These are phyloP conservation scores for Mycena albidolilacea DNA, from an alignment of 768 basidiomycete species.

Conservation along the genomic window DNA sequence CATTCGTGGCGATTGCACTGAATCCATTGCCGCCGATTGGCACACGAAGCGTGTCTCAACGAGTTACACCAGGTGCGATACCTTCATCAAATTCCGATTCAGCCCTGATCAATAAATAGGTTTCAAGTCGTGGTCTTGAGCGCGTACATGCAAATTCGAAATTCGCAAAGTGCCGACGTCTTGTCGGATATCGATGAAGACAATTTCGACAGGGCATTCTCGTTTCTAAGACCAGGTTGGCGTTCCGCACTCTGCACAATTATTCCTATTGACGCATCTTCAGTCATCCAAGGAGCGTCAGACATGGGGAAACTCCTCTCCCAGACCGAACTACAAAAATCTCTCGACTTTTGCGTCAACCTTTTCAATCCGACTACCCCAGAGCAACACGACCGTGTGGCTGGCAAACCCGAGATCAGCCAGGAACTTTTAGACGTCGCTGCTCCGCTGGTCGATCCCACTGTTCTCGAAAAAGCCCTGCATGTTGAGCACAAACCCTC, in stretches of 20 bases:
- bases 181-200: constrained; percentile 77
- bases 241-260: background rate
- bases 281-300: constrained; percentile 86
- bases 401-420: constrained; percentile 41
- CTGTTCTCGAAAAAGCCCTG: constrained; percentile 55
- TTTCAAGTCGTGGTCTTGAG: constrained; percentile 81
- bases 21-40: constrained; percentile 64
- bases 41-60: constrained; percentile 70
- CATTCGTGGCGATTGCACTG: constrained; percentile 64
- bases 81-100: background rate
- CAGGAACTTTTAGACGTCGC: constrained; percentile 69
- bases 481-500: constrained; percentile 39
- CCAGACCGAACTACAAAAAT: constrained; percentile 80
- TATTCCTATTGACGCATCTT: constrained; percentile 9
- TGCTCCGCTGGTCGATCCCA: constrained; percentile 62
- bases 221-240: constrained; percentile 73
- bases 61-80: constrained; percentile 68
- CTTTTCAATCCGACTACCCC: constrained; percentile 80
- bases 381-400: constrained; percentile 67
- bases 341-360: constrained; percentile 84
- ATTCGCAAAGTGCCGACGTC: constrained; percentile 66
- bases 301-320: constrained; percentile 82
- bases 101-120: constrained; percentile 48
- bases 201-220: constrained; percentile 79
- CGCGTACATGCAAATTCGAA: constrained; percentile 79